These are phyloP conservation scores for Backusella macrospora DNA, from an alignment of 192 early-diverging fungal genomes.

Conservation along the genomic window DNA sequence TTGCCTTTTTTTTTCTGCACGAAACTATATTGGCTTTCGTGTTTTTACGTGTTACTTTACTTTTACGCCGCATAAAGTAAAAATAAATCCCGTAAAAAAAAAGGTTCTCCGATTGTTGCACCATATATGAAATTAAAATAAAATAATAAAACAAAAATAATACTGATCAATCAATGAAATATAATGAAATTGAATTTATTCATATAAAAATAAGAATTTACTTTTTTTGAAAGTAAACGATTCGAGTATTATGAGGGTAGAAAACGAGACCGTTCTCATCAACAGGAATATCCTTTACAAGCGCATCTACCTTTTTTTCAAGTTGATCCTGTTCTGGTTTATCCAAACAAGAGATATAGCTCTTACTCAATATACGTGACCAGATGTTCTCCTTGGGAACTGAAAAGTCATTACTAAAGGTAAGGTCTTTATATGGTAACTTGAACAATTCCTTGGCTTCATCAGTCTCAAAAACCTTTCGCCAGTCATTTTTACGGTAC, in stretches of 20 bases:
- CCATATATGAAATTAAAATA: not conserved
- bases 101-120: not conserved
- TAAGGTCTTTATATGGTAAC: constrained; percentile 23
- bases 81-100: not conserved
- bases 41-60: not conserved
- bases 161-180: not conserved
- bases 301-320: not conserved
- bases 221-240: constrained; percentile 1
- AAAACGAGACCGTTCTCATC: constrained; percentile 15
- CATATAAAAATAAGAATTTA: not conserved
- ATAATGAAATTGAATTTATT: not conserved
- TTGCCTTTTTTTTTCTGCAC: not conserved
- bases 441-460: constrained; percentile 33
- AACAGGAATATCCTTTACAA: constrained; percentile 21
- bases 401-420: constrained; percentile 15
- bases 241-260: constrained; percentile 26
- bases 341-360: constrained; percentile 38
- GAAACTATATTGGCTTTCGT: not conserved
- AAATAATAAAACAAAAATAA: not conserved
- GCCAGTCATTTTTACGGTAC: constrained; percentile 48
- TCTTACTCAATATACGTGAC: constrained; percentile 40
- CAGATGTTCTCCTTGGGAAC: constrained; percentile 21
- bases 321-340: constrained; percentile 23
- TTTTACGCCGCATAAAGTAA: not conserved
- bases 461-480: constrained; percentile 36